Base-by-base conservation (phyloP, 495 filamentous ascomycete species). In the Ascodesmis nigricans region DNA sequence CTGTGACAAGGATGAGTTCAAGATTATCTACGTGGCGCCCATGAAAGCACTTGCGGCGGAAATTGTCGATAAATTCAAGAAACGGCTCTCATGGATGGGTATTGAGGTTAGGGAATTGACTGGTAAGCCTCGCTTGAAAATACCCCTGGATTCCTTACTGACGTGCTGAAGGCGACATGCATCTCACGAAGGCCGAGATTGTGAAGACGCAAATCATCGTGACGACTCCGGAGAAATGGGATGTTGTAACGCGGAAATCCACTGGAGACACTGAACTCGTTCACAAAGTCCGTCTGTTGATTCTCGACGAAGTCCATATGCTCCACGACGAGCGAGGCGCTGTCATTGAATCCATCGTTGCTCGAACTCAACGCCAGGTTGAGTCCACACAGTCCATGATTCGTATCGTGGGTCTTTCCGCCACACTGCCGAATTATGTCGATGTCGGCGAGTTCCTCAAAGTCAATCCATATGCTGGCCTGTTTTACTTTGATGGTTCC, bases 221-320 rank as follows among this genome's bases (percentile, higher is more conserved):
- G 10, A 99, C 87, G 0, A 99, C 87, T 6, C 87, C 87, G 31
- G 87, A 99, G 54, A 99, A 99, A 60, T 99, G 87, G 87, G 87
- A 99, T 57, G 84, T 95, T 8, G 76, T 95, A 21, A 99, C 87
- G 6, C 65, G 87, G 27, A 99, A 95, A 55, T 84, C 87, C 30
- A 92, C 80, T 1, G 87, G 87, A 2, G 87, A 99, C 50, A 95
- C 90, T 4, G 90, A 93, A 50, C 65, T 99, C 7, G 87, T 95
- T 2, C 87, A 95, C 46, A 97, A 99, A 47, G 87, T 99, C 7
- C 69, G 87, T 11, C 59, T 99, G 19, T 65, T 99, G 32, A 95
- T 99, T 43, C 92, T 99, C 48, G 87, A 99, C 54, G 87, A 99
- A 57, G 87, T 99, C 1, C 87, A 99, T 46, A 99, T 99, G 87